These are phyloP conservation scores for Raffaelea arxii DNA, from an alignment of 2,329 filamentous ascomycete species.

Conservation along the genomic window DNA sequence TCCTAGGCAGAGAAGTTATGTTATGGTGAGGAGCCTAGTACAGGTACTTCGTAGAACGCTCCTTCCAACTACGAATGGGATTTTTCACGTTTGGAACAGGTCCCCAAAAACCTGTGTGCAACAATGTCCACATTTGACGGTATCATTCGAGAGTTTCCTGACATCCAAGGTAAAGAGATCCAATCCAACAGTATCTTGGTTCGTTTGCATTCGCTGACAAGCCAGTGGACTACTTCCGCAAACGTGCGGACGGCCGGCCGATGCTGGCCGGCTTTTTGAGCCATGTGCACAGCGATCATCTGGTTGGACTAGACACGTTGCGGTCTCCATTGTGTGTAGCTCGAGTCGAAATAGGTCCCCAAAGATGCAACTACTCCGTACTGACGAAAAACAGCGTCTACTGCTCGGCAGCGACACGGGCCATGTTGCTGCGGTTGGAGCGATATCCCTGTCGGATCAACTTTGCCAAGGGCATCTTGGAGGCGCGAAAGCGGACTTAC, in stretches of 20 bases:
- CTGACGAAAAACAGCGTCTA: conserved; percentile 50
- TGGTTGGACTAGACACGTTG: conserved; percentile 68
- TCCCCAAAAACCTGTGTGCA: too few relatives aligned
- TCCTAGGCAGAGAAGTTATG: too few relatives aligned
- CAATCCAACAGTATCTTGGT: neutral
- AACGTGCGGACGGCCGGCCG: conserved; percentile 38
- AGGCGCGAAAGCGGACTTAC: conserved; percentile 65
- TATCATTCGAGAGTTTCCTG: conserved; percentile 6
- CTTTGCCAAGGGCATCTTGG: conserved; percentile 66
- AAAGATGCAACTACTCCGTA: neutral
- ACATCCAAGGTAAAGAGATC: conserved; percentile 8
- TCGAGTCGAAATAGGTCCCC: neutral
- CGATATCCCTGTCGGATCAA: conserved; percentile 73
- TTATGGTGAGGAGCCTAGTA: too few relatives aligned
- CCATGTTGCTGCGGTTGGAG: conserved; percentile 73
- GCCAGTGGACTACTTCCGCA: conserved; percentile 75
- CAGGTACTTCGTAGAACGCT: too few relatives aligned
- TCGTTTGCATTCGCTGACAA: neutral
- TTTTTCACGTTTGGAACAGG: too few relatives aligned
- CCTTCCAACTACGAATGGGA: too few relatives aligned
- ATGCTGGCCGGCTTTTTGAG: conserved; percentile 81
- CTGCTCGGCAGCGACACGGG: conserved; percentile 74
- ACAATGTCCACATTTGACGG: conserved; percentile 12
- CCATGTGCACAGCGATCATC: conserved; percentile 87
- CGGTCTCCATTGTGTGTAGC: conserved; percentile 59